phyloP scores from a whole-genome alignment of 2,329 filamentous ascomycete genomes.

The Chlorencoelia australis region DNA sequence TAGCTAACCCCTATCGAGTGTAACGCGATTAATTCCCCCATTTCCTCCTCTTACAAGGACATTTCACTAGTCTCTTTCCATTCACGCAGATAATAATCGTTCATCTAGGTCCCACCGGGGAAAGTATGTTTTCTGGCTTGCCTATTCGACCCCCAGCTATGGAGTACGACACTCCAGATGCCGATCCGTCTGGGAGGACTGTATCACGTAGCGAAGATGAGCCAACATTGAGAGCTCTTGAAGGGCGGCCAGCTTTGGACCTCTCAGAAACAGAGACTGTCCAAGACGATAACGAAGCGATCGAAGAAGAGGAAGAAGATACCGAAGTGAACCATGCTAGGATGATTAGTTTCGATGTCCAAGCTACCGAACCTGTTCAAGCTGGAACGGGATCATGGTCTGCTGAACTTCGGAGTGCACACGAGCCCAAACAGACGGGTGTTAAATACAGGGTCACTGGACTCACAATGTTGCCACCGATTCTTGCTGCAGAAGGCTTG shows the following conservation, averaged over 20 bases:
- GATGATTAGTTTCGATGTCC: slow-evolving; percentile 28
- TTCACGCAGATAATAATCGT: too few species aligned
- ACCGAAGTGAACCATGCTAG: slow-evolving; percentile 23
- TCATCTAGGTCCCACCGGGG: slow-evolving; percentile 21
- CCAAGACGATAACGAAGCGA: slow-evolving; percentile 16
- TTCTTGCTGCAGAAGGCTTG: slow-evolving; percentile 25
- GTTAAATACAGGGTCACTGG: slow-evolving; percentile 24
- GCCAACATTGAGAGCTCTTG: slow-evolving; percentile 23
- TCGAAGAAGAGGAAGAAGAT: slow-evolving; percentile 24
- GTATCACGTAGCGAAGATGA: slow-evolving; percentile 15
- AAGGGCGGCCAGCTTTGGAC: slow-evolving; percentile 20
- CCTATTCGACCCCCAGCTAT: slow-evolving; percentile 11
- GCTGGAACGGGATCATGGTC: slow-evolving; percentile 22
- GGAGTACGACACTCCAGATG: slow-evolving; percentile 19
- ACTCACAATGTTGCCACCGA: slow-evolving; percentile 25
- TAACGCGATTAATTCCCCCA: too few species aligned
- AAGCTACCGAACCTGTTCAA: slow-evolving; percentile 21
- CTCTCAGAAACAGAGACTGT: slow-evolving; percentile 8
- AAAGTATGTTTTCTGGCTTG: slow-evolving; percentile 20
- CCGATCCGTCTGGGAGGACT: slow-evolving; percentile 5
- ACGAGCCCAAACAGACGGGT: slow-evolving; percentile 19
- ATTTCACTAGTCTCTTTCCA: too few species aligned
- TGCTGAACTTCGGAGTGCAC: slow-evolving; percentile 27
- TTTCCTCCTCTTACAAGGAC: too few species aligned
- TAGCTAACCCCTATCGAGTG: too few species aligned